A percentile compares a stretch with the other conserved stretches of the same genome.
These are phyloP conservation scores for Vaccinium macrocarpon DNA, from an alignment of 148 eudicot species.

Conservation along the genomic window DNA sequence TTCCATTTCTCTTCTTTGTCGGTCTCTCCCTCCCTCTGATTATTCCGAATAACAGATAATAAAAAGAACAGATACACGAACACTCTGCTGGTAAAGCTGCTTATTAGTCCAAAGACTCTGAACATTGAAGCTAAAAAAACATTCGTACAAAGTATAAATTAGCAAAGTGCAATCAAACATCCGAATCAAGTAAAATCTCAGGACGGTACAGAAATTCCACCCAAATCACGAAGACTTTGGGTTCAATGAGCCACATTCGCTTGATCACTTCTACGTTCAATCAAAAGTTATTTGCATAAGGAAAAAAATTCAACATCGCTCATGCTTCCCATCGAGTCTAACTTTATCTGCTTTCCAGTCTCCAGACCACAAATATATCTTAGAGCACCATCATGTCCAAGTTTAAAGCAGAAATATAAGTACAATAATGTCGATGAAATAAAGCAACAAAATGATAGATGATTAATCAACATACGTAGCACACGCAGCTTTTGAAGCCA, in stretches of 20 bases:
- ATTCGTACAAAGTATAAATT: background rate
- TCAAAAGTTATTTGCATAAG: background rate
- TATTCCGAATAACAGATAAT: background rate
- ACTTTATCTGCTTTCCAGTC: background rate
- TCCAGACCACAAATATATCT: background rate
- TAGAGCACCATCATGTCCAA: background rate
- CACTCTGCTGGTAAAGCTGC: background rate
- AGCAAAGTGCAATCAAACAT: background rate
- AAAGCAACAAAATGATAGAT: background rate
- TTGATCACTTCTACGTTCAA: background rate
- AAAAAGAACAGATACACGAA: background rate
- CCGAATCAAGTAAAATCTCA: background rate
- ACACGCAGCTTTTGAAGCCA: background rate
- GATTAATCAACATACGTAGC: background rate
- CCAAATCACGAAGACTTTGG: background rate
- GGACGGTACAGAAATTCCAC: background rate
- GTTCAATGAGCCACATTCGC: background rate
- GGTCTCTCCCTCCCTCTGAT: background rate
- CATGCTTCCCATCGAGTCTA: background rate
- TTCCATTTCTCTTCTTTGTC: background rate
- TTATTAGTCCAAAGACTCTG: background rate
- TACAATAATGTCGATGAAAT: background rate
- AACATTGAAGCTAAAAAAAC: background rate
- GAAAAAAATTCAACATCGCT: background rate
- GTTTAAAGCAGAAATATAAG: background rate